Conservation (phyloP, 2,329 filamentous ascomycete species). For the Penicillium griseofulvum region DNA sequence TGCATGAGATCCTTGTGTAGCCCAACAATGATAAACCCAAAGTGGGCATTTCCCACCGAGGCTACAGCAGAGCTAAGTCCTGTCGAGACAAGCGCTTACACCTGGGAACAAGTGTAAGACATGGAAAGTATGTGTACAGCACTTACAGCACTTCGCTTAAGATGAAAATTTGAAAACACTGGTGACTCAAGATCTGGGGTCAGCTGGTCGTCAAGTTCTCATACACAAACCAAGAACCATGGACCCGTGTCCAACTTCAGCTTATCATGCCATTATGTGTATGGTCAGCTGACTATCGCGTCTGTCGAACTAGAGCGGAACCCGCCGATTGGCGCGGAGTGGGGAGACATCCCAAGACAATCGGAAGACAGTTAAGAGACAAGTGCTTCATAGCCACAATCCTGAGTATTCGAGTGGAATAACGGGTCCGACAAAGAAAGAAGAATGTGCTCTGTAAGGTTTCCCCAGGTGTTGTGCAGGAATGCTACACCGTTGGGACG, state of each 20-base stretch:
- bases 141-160: background rate
- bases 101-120: background rate
- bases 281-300: slow-evolving; percentile 11
- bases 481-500: slow-evolving; percentile 4
- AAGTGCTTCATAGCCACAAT: slow-evolving; percentile 6
- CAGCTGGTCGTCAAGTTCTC: slow-evolving; percentile 4
- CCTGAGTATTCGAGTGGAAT: background rate
- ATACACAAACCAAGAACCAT: slow-evolving; percentile 2
- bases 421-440: background rate
- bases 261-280: slow-evolving; percentile 5
- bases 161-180: too few relatives aligned
- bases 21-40: background rate
- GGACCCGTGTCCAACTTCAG: slow-evolving; percentile 3
- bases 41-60: slow-evolving; percentile 5
- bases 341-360: slow-evolving; percentile 1
- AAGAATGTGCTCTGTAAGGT: background rate
- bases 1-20: background rate
- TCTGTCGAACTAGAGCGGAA: slow-evolving; percentile 8
- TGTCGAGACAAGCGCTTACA: slow-evolving; percentile 5
- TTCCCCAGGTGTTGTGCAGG: background rate
- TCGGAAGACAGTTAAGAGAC: slow-evolving; percentile 4
- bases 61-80: background rate
- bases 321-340: slow-evolving; percentile 6
- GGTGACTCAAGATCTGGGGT: slow-evolving; percentile 6
- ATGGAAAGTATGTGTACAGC: background rate